These are phyloP conservation scores for Phytophthora quininea DNA, from an alignment of 352 stramenopile genomes.

Conservation along the genomic window DNA sequence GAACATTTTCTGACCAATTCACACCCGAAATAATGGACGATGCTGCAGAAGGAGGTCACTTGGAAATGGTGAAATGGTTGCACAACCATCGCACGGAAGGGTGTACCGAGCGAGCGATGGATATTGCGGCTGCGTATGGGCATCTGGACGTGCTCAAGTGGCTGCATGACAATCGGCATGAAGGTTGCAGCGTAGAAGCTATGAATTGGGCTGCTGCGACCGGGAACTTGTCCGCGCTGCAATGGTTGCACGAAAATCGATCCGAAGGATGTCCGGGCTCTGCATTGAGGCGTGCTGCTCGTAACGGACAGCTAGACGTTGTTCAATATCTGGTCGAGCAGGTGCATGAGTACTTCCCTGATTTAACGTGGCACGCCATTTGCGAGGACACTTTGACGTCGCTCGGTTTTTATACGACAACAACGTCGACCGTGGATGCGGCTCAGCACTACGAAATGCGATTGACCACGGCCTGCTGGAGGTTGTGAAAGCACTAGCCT, in stretches of 20 bases:
- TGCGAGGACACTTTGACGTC: no score
- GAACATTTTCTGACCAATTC: neutral
- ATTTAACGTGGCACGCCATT: no score
- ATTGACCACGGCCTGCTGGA: no score
- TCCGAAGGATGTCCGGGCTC: neutral
- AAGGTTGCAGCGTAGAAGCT: neutral
- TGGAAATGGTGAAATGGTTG: neutral
- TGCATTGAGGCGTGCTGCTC: neutral
- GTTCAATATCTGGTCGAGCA: neutral
- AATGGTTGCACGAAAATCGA: neutral
- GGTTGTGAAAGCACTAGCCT: no score
- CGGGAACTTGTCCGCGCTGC: neutral
- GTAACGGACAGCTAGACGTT: neutral
- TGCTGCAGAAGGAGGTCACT: neutral
- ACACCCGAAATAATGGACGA: neutral
- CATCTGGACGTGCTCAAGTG: neutral
- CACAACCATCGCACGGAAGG: neutral
- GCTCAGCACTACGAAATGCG: no score
- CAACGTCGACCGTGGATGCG: no score
- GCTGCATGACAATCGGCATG: neutral
- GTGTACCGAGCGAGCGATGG: neutral
- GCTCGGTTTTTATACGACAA: no score
- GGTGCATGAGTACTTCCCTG: no score
- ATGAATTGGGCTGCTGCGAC: neutral
- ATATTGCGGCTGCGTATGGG: neutral